Evolutionary conservation across 192 early-diverging fungal genomes (phyloP), one percentile per base, ranked within the genome.

Genomic region (Phlyctochytrium arcticum): DNA sequence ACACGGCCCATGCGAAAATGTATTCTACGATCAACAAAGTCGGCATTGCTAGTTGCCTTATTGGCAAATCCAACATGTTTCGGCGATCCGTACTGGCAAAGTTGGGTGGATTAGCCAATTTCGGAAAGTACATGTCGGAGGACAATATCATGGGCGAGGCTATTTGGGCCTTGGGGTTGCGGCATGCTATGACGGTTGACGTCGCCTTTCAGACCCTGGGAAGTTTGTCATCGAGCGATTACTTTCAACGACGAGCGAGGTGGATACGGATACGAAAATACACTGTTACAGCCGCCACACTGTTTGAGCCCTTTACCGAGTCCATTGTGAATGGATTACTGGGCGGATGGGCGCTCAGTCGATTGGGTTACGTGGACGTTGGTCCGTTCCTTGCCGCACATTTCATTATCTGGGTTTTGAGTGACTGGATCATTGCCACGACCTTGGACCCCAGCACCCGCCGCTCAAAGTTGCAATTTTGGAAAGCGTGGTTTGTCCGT

Each of bases 181-280:
- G 84, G 48, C 96, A 99, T 74, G 75, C 72, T 17, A 93, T 97
- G 87, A 90, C 94, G 10, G 80, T 82, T 30, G 95, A 99, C 58
- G 65, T 89, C 35, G 94, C 93, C 1, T 85, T 87, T 61, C 96
- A 99, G 74, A 80, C 88, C 1, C 75, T 93, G 3, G 94, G 92
- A 35, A 74, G 78, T 5, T 79, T 90, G 68, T 73, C 85, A 0
- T 66, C 91, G n/a, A 55, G 74, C 3, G 94, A 94, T 53, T 99
- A 92, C 75, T 89, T 90, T 58, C 68, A 78, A 47, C 77, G 95
- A 21, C 83, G 94, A n/a, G 85, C 89, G 23, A 80, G 96, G 50
- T 99, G 96, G 96, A 89, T 89, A 32, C 85, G 96, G 32, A 88
- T 93, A 56, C 82, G 96, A 54, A 98, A 96, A 73, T 97, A 93